Conservation (phyloP, 1,284 basidiomycete genomes). For the Cutaneotrichosporon dermatis region DNA sequence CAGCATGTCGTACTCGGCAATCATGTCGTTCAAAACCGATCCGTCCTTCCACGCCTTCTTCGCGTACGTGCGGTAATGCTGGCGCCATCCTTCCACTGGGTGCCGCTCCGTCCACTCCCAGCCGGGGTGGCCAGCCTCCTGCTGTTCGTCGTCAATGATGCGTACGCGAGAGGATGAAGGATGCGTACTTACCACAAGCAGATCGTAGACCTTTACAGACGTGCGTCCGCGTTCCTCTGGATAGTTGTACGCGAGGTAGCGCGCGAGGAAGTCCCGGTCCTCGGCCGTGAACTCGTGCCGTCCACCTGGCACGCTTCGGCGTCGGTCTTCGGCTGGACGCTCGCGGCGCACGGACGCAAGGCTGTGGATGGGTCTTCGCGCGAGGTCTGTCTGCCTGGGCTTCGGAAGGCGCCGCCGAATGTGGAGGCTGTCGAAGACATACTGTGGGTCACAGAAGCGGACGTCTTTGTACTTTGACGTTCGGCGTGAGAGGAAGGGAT, state of each 20-base stretch:
- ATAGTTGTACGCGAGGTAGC: constrained; percentile 14
- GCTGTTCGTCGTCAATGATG: no score
- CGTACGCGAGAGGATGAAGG: no score
- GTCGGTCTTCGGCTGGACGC: neutral
- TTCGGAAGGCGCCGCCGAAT: neutral
- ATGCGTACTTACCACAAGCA: neutral
- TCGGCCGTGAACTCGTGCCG: constrained; percentile 10
- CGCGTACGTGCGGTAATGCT: constrained; percentile 1
- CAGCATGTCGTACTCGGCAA: neutral
- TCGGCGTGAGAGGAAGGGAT: constrained; percentile 4
- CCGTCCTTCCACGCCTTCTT: constrained; percentile 2
- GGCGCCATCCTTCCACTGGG: neutral
- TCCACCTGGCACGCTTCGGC: no score
- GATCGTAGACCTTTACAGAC: neutral
- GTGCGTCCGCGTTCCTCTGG: constrained; percentile 7
- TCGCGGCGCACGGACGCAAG: no score
- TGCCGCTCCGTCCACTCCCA: neutral
- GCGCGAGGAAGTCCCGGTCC: constrained; percentile 21
- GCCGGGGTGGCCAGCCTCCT: no score
- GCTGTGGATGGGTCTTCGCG: neutral
- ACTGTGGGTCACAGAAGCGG: neutral
- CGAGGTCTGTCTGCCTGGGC: neutral
- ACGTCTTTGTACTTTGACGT: neutral
- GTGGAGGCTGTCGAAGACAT: neutral
- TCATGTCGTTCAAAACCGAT: neutral